phyloP scores from a whole-genome alignment of 1,284 basidiomycete genomes.

The Sanghuangporus baumii region DNA sequence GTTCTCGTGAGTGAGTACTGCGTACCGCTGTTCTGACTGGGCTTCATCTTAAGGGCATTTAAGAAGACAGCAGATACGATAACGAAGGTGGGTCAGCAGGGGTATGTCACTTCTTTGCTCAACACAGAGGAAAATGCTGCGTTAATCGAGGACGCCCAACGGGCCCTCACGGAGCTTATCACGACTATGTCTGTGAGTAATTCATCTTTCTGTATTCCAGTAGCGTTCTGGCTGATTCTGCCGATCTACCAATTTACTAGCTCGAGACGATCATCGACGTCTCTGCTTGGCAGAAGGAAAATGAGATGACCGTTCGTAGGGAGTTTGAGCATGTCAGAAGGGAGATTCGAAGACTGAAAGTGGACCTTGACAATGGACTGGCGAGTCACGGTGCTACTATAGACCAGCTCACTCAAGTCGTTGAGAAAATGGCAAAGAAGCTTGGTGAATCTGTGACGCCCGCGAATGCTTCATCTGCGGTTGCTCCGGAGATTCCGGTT shows the following conservation, averaged over 20 bases:
- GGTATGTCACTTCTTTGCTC: constrained; percentile 19
- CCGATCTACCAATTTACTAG: neutral
- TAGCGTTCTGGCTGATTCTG: no score
- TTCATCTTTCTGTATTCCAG: neutral
- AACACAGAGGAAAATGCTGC: constrained; percentile 21
- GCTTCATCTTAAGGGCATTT: constrained; percentile 17
- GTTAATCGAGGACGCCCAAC: constrained; percentile 21
- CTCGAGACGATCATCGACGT: constrained; percentile 16
- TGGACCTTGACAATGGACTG: neutral
- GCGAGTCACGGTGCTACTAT: constrained; percentile 11
- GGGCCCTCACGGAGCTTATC: constrained; percentile 21
- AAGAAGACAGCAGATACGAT: constrained; percentile 20
- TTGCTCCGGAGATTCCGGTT: neutral
- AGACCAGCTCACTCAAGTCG: neutral
- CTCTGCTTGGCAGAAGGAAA: constrained; percentile 16
- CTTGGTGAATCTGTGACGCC: neutral
- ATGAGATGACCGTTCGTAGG: neutral
- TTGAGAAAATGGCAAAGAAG: neutral
- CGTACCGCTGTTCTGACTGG: neutral
- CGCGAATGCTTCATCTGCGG: no score
- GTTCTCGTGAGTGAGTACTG: neutral
- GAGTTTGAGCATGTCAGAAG: neutral
- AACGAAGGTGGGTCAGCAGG: constrained; percentile 21
- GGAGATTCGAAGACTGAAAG: neutral
- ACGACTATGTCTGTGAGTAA: constrained; percentile 20